Evolutionary conservation across 257 asterid genomes (phyloP).

Genomic region (Scutellaria barbata): DNA sequence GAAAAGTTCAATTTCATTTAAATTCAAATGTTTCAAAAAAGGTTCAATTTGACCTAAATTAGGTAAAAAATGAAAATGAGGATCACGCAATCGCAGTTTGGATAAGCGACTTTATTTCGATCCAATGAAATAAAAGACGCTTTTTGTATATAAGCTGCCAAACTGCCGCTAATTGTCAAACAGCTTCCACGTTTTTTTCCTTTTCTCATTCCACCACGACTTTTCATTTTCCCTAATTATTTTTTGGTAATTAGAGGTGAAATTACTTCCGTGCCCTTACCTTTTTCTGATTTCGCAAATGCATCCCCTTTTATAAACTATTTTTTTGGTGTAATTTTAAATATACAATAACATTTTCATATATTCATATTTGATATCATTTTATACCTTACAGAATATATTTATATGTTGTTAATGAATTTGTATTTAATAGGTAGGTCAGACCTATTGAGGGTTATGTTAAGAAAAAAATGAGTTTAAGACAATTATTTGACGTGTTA

Average conservation of each 20-base stretch:
- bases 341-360: too few species aligned
- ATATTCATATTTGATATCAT: too few species aligned
- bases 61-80: conserved; percentile 19
- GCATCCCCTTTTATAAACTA: conserved; percentile 26
- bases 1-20: not conserved
- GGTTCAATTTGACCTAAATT: conserved; percentile 33
- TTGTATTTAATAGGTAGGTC: too few species aligned
- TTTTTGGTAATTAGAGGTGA: not conserved
- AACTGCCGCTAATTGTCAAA: conserved; percentile 37
- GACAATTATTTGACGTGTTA: too few species aligned
- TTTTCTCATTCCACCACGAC: conserved; percentile 39
- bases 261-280: conserved; percentile 6
- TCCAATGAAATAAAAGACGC: not conserved
- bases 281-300: not conserved
- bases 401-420: too few species aligned
- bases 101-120: conserved; percentile 3
- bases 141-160: conserved; percentile 30
- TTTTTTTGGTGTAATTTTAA: not conserved
- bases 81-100: conserved; percentile 33
- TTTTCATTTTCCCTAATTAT: conserved; percentile 8
- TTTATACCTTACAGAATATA: too few species aligned
- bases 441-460: too few species aligned
- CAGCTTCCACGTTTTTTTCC: conserved; percentile 23
- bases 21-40: conserved; percentile 12
- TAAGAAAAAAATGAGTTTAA: too few species aligned